Evolutionary conservation across 31 red algal genomes (phyloP), one percentile per base, ranked within the genome.

Genomic region (Endocladia muricata): DNA sequence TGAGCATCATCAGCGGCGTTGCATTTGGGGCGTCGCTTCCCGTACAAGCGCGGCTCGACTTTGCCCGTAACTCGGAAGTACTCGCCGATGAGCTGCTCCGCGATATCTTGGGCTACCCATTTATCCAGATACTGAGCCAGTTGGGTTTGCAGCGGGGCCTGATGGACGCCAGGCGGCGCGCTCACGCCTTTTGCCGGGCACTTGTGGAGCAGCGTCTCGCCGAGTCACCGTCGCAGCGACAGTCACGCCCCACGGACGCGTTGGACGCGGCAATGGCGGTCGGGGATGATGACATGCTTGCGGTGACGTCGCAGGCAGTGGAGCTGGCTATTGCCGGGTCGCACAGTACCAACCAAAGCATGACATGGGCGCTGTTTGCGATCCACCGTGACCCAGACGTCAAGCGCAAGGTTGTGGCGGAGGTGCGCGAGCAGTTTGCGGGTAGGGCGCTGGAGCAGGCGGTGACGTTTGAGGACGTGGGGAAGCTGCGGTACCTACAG

Each of bases 281-380:
- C 15, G 52, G 55, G 17, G 54, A 55, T 31, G 23, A 49, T 1
- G 52, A 77, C 25, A 5, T 44, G 0, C 54, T 48, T 15, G 23
- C 49, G 37, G 55, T 34, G 9, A 43, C 49, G 22, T 77, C 72
- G 26, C 48, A 83, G 29, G 68, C 49, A 4, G 22, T 85, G n/a
- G 48, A 70, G 17, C 77, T 85, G 41, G 81, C 70, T 31, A 58
- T 57, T 21, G 81, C 70, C 23, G 81, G 81, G 4, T 36, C 29
- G 17, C 41, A 74, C 35, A 85, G 36, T 48, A 49, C 61, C 23
- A 36, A 26, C 23, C 28, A 38, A 32, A 25, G 36, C 4, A 29
- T 61, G 3, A 5, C 29, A 9, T 65, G 56, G 65, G 13, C 35
- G 1, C 35, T 75, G 21, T 85, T 25, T 63, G 41, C 49, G 41